Conservation (phyloP, 495 filamentous ascomycete genomes). For the Trichoderma erinaceum region DNA sequence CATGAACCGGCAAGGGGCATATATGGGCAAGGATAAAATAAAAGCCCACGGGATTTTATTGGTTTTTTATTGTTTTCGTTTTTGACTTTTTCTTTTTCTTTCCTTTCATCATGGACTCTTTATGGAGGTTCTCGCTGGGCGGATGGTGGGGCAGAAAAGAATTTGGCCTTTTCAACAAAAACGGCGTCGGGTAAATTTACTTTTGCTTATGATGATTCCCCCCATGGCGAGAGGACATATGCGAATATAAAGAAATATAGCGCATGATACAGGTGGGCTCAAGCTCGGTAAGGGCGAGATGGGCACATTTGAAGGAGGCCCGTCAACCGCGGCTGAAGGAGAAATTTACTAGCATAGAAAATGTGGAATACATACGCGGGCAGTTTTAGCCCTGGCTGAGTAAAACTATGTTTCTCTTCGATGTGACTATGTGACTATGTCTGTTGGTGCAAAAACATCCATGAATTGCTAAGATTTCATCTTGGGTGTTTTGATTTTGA, state of each 20-base stretch:
- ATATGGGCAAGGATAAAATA: slow-evolving; percentile 1
- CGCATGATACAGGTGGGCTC: not conserved
- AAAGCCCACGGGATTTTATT: slow-evolving; percentile 9
- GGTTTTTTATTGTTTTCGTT: not conserved
- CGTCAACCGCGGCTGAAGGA: slow-evolving; percentile 14
- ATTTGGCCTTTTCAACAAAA: slow-evolving; percentile 17
- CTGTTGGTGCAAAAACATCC: not conserved
- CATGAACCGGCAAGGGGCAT: slow-evolving; percentile 11
- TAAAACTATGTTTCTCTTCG: not conserved
- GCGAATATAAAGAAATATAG: not conserved
- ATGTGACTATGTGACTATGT: not conserved
- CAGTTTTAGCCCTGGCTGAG: not conserved
- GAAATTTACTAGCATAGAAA: not conserved
- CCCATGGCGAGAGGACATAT: slow-evolving; percentile 2
- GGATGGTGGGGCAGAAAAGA: slow-evolving; percentile 5
- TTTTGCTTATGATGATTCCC: slow-evolving; percentile 15
- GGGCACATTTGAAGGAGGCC: not conserved
- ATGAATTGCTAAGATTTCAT: no score
- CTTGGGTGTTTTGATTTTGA: no score
- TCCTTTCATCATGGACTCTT: not conserved
- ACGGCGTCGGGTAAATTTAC: slow-evolving; percentile 13
- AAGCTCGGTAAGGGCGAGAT: not conserved
- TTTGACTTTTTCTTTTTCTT: not conserved
- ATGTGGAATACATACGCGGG: not conserved
- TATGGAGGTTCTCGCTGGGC: slow-evolving; percentile 5